These are phyloP conservation scores for Alternaria postmessia DNA, from an alignment of 2,329 filamentous ascomycete species.

Conservation along the genomic window DNA sequence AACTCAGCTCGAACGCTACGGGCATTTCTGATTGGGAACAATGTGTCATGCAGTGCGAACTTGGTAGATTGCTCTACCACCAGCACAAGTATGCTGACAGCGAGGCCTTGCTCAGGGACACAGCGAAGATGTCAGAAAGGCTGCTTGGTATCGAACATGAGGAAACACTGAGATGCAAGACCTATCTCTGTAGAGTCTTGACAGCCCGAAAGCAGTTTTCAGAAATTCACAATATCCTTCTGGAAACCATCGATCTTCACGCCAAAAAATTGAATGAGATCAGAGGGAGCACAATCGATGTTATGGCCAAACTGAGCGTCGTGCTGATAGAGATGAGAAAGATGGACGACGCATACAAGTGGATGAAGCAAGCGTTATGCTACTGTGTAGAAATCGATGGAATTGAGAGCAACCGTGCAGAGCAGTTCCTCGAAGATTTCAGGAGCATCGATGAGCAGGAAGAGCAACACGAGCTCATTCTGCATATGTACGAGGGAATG, in stretches of 20 bases:
- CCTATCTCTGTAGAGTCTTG: not conserved
- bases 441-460: not conserved
- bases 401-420: not conserved
- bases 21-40: accelerated
- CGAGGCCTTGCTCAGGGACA: not conserved
- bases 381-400: not conserved
- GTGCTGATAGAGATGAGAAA: not conserved
- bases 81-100: not conserved
- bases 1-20: not conserved
- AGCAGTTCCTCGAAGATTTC: not conserved
- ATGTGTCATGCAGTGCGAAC: not conserved
- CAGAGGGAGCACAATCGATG: accelerated
- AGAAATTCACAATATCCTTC: not conserved
- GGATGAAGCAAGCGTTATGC: not conserved
- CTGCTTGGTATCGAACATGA: not conserved
- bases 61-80: accelerated
- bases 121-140: not conserved
- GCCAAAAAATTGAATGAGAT: not conserved
- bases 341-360: not conserved
- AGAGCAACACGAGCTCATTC: not conserved
- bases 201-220: accelerated
- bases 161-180: accelerated
- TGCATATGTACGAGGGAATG: accelerated
- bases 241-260: not conserved
- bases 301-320: not conserved